phyloP scores from a whole-genome alignment of 225 moss, liverwort and hornwort species.

The Rhytidiadelphus loreus region DNA sequence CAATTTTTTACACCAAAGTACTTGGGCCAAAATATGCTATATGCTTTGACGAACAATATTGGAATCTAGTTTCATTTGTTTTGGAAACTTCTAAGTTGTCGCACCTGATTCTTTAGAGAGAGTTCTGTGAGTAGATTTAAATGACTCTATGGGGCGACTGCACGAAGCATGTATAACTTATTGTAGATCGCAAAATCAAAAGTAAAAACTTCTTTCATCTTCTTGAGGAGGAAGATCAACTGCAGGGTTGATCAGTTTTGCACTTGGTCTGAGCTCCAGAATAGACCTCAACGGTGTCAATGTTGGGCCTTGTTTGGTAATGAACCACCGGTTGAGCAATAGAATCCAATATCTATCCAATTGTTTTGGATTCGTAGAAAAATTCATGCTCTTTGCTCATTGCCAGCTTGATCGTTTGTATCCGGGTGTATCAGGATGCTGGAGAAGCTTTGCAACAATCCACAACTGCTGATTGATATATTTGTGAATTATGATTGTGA shows the following conservation, averaged over 20 bases:
- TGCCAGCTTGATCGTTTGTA: background rate
- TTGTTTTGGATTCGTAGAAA: background rate
- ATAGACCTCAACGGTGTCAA: background rate
- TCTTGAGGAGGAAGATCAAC: background rate
- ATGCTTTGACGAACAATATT: background rate
- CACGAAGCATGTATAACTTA: background rate
- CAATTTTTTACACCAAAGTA: background rate
- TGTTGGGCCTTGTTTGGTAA: background rate
- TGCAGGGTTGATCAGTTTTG: background rate
- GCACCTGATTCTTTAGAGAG: background rate
- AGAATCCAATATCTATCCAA: background rate
- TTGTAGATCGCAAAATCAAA: background rate
- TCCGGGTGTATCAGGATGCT: slow-evolving; percentile 47
- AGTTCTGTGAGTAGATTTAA: background rate
- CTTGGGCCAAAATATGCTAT: background rate
- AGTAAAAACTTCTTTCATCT: background rate
- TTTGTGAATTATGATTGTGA: slow-evolving; percentile 98
- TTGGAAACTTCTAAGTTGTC: background rate
- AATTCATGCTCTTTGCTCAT: background rate
- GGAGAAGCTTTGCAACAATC: slow-evolving; percentile 75
- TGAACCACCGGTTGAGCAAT: background rate
- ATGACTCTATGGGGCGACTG: background rate
- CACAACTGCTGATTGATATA: slow-evolving; percentile 77
- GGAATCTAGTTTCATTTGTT: background rate
- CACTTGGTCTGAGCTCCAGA: background rate